Evolutionary conservation across 805 yeast species (phyloP), one percentile per base, ranked within the genome.

Genomic region (Nakazawaea wyomingensis): DNA sequence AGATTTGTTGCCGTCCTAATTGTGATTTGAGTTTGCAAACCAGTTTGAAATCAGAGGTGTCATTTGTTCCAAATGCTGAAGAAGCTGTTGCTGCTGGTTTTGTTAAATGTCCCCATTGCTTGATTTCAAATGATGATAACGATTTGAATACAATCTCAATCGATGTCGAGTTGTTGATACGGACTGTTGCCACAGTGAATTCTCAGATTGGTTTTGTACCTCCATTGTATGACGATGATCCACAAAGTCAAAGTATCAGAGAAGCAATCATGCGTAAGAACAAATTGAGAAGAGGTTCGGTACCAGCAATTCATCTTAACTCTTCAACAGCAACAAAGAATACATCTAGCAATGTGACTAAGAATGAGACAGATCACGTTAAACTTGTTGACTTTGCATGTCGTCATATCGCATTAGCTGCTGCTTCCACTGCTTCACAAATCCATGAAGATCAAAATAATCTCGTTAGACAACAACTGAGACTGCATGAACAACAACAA

Each of bases 371-470:
- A 36, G 88, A 82, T 53, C 90, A 85, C 55, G 70, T 77, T 52
- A 71, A 80, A 47, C 69, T 82, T 36, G 86, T 82, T 18, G 85
- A 80, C 55, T 74, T 80, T 53, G 93, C 95, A 1, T 86, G 95
- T 55, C 78, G 91, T 43, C 90, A 85, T 59, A 80, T 85, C 54
- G 89, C 91, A 1, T 66, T 81, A 33, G 93, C 93, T 26, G 95
- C 93, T 2, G 84, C 80, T 8, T 64, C 68, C 1, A 64, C 68
- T 5, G 54, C 60, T 16, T 19, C 47, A 18, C 40, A 42, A 34
- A 30, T 38, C 16, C 39, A 40, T 27, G 44, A 47, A 11, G 50
- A 41, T 24, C 38, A 44, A 28, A 38, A 39, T 18, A 36, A 36
- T n/a, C 17, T 22, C 11, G 32, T 20, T 14, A 35, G 34, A 11